Conservation (phyloP, 1,139 yeast species). For the Kodamaea ohmeri region DNA sequence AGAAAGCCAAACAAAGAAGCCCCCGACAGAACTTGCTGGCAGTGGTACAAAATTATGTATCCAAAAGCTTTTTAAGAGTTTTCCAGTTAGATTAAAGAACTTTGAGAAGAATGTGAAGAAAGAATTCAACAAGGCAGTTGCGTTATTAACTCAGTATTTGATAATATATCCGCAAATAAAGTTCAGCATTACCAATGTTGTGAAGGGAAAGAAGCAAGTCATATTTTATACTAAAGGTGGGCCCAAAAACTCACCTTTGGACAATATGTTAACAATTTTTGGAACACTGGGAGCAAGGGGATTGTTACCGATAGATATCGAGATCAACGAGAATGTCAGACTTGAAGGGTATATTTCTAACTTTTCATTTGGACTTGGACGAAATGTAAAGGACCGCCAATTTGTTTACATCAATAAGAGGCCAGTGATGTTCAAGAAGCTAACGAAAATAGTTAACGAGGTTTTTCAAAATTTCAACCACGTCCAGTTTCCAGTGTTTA, state of each 20-base stretch:
- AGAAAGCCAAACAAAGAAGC: slow-evolving; percentile 26
- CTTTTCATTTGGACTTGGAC: slow-evolving; percentile 67
- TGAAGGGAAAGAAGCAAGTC: slow-evolving; percentile 48
- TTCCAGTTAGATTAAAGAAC: slow-evolving; percentile 77
- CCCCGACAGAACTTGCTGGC: slow-evolving; percentile 41
- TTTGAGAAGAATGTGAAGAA: slow-evolving; percentile 63
- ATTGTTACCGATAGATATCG: slow-evolving; percentile 45
- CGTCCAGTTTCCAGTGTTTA: slow-evolving; percentile 70
- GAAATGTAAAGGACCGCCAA: slow-evolving; percentile 73
- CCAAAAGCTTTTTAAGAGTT: slow-evolving; percentile 51
- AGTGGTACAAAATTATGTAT: slow-evolving; percentile 60
- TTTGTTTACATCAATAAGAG: slow-evolving; percentile 68
- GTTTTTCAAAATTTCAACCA: slow-evolving; percentile 68
- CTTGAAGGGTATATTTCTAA: slow-evolving; percentile 68
- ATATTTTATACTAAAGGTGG: slow-evolving; percentile 53
- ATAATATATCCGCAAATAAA: slow-evolving; percentile 57
- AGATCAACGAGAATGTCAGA: slow-evolving; percentile 20
- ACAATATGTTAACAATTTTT: slow-evolving; percentile 63
- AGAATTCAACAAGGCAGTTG: slow-evolving; percentile 68
- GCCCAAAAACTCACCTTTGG: slow-evolving; percentile 27
- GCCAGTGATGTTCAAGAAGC: slow-evolving; percentile 61
- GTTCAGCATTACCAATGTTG: slow-evolving; percentile 56
- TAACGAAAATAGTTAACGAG: slow-evolving; percentile 66
- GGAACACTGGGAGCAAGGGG: slow-evolving; percentile 67
- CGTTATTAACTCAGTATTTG: slow-evolving; percentile 65